Percentiles rank a stretch among this genome's conserved stretches.
Conservation (phyloP, 495 filamentous ascomycete species). For the Clohesyomyces aquaticus region DNA sequence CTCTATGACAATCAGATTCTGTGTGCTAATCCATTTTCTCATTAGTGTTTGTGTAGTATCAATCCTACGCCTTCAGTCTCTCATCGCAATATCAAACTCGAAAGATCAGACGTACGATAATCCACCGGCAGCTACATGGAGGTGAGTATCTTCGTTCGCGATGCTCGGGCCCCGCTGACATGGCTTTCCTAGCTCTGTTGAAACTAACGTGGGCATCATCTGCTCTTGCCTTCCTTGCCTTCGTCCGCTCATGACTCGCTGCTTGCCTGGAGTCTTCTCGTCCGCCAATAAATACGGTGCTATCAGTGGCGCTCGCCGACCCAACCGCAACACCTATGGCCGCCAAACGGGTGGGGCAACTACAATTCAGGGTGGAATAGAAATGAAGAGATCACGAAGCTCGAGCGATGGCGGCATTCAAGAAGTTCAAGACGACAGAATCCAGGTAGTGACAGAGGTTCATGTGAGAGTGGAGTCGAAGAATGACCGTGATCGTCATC, state of each 20-base stretch:
- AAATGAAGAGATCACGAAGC: slow-evolving; percentile 3
- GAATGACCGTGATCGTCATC: background rate
- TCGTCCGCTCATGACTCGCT: slow-evolving; percentile 35
- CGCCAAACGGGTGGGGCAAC: slow-evolving; percentile 2
- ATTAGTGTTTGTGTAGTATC: slow-evolving; percentile 44
- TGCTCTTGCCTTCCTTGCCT: slow-evolving; percentile 46
- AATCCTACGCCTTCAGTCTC: slow-evolving; percentile 45
- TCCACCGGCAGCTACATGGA: slow-evolving; percentile 42
- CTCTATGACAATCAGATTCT: slow-evolving; percentile 2
- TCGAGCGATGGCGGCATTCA: slow-evolving; percentile 12
- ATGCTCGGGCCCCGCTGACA: too few relatives aligned
- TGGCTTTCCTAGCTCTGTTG: too few relatives aligned
- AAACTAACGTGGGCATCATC: slow-evolving; percentile 44
- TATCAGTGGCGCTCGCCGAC: background rate
- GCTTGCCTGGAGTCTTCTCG: slow-evolving; percentile 37
- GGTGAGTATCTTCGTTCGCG: too few relatives aligned
- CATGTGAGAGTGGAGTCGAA: slow-evolving; percentile 19
- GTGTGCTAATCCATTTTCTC: slow-evolving; percentile 2
- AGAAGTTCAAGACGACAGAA: slow-evolving; percentile 8
- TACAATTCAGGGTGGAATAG: slow-evolving; percentile 2
- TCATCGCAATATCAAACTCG: slow-evolving; percentile 41
- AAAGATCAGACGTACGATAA: slow-evolving; percentile 44
- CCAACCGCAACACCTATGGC: slow-evolving; percentile 9
- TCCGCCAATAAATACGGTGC: background rate
- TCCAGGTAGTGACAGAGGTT: slow-evolving; percentile 21